These are phyloP conservation scores for Aegilops tauschii DNA, from an alignment of 176 grass and related monocot species.

Conservation along the genomic window DNA sequence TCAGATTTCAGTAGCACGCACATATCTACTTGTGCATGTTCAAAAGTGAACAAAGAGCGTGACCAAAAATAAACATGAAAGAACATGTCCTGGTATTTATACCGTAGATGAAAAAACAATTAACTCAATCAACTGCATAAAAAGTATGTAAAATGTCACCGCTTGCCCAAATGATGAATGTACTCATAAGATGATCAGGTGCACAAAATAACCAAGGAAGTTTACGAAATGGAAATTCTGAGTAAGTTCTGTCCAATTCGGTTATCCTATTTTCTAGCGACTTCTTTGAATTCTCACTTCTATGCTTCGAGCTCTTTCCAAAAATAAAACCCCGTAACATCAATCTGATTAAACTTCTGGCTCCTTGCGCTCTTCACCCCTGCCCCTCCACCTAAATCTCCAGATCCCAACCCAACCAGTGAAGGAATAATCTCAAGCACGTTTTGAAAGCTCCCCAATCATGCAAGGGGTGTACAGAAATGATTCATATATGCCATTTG, in stretches of 20 bases:
- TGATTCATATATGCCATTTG: background rate
- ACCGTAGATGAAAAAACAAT: background rate
- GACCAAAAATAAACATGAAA: background rate
- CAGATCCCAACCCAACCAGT: background rate
- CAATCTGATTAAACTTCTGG: background rate
- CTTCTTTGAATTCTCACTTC: background rate
- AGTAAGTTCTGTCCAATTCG: background rate
- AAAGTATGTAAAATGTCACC: background rate
- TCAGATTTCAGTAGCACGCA: background rate
- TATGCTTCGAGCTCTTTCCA: background rate
- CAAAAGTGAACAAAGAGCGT: background rate
- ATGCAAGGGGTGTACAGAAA: constrained; percentile 7
- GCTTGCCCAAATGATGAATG: background rate
- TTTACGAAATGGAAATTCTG: background rate
- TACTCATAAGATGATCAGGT: background rate
- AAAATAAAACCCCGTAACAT: background rate
- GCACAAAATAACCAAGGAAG: background rate
- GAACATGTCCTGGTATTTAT: background rate
- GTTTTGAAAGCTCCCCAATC: background rate
- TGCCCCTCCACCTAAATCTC: background rate
- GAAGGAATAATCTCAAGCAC: background rate
- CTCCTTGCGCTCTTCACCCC: background rate
- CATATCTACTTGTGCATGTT: background rate
- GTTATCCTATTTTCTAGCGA: background rate
- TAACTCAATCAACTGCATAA: background rate